Evolutionary conservation across 192 early-diverging fungal species (phyloP).

Genomic region (Phlyctochytrium bullatum): DNA sequence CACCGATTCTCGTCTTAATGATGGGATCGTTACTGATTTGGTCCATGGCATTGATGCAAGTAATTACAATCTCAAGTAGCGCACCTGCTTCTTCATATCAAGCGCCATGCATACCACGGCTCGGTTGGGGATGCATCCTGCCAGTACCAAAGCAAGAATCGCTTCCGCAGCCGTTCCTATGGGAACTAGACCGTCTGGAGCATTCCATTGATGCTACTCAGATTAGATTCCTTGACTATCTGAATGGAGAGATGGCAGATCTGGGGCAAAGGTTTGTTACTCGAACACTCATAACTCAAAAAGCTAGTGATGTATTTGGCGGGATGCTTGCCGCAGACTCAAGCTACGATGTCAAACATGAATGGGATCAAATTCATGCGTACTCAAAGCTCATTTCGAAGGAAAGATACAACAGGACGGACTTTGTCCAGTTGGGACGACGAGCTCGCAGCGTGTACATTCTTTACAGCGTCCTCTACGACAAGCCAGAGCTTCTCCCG

Average conservation of each 20-base stretch:
- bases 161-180: too few relatives aligned
- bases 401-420: slow-evolving; percentile 5
- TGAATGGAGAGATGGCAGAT: slow-evolving; percentile 13
- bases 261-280: not conserved
- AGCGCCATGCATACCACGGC: too few relatives aligned
- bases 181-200: too few relatives aligned
- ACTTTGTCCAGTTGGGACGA: slow-evolving; percentile 18
- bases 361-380: not conserved
- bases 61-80: too few relatives aligned
- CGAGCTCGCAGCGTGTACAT: slow-evolving; percentile 4
- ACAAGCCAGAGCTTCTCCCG: slow-evolving; percentile 10
- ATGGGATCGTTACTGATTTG: too few relatives aligned
- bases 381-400: not conserved
- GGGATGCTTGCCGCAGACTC: not conserved
- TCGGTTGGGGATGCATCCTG: too few relatives aligned
- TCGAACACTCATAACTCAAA: not conserved
- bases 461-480: slow-evolving; percentile 9
- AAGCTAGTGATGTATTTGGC: slow-evolving; percentile 19
- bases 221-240: slow-evolving; percentile 15
- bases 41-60: too few relatives aligned
- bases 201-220: not conserved
- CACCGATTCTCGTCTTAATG: too few relatives aligned
- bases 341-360: not conserved
- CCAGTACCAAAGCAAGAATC: too few relatives aligned
- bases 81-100: too few relatives aligned